Conservation (phyloP, 2,329 filamentous ascomycete species). For the Trichophyton rubrum region DNA sequence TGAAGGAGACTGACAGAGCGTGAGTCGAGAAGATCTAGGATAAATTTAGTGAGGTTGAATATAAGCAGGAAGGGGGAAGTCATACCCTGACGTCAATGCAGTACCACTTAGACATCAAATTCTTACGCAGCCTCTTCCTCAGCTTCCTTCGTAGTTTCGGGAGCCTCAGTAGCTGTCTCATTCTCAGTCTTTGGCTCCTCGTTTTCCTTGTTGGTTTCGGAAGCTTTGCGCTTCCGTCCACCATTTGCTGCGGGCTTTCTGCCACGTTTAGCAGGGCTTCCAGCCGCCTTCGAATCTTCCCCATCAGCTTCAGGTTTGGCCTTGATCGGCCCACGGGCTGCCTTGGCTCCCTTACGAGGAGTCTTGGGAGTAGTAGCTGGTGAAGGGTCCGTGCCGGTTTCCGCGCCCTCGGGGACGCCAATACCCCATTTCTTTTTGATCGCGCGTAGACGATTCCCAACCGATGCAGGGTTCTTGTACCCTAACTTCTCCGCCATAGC, state of each 20-base stretch:
- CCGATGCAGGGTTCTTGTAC: conserved; percentile 20
- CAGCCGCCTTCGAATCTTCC: conserved; percentile 5
- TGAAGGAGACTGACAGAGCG: no score
- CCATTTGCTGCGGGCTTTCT: conserved; percentile 7
- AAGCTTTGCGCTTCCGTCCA: conserved; percentile 9
- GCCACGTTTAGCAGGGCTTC: conserved; percentile 3
- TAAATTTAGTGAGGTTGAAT: background rate
- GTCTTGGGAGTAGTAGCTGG: background rate
- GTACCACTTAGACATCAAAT: background rate
- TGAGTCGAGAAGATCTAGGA: background rate
- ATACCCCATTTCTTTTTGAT: conserved; percentile 18
- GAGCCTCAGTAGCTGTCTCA: no score
- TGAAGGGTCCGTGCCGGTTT: background rate
- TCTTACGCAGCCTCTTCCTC: background rate
- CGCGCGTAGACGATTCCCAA: conserved; percentile 19
- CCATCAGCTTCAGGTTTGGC: conserved; percentile 9
- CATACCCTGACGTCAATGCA: background rate
- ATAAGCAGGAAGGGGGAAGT: background rate
- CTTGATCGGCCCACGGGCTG: conserved; percentile 14
- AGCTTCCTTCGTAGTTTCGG: background rate
- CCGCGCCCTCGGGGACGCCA: background rate
- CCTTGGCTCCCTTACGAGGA: conserved; percentile 16
- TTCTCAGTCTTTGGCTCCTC: background rate
- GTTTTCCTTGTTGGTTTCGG: background rate
- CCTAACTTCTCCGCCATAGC: conserved; percentile 17